Evolutionary conservation across 306 rosid species (phyloP), one percentile per base, ranked within the genome.

Genomic region (Quercus agrifolia): DNA sequence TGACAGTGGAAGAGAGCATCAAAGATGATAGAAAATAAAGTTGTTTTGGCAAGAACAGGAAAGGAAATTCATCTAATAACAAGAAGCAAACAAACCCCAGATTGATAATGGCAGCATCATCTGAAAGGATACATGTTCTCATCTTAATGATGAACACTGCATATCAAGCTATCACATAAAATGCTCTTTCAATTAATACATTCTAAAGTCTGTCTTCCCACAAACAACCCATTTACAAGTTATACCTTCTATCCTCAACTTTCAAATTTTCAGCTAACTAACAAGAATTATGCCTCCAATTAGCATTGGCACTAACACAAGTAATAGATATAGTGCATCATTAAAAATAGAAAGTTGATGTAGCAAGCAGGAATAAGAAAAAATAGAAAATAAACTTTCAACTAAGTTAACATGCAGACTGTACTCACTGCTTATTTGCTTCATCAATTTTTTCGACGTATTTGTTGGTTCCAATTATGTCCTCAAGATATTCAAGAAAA

Each of bases 401-500:
- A 41, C 49, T n/a, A 49, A 35, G 78, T 46, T 64, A 62, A 74
- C 76, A 78, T 12, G 83, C 4, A 78, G 79, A 76, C 41, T 82
- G 71, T 56, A 74, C 98, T 93, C 82, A 95, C 99, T 87, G 90
- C 83, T 93, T 95, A 75, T 35, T 74, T 3, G 99, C 87, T 61
- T 88, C 97, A 4, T 91, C 97, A 74, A 93, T 93, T 83, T 75
- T 90, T 82, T 93, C 97, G 25, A 95, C 98, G 41, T 95, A 95
- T 91, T 90, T 95, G 86, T 89, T 74, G 58, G 99, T 95, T 64
- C 98, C 99, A 15, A 95, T 93, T 77, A 95, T 95, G 77, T 95
- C 99, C 85, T 95, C 99, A 3, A 95, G 90, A 89, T 95, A 95
- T 83, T 95, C 99, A 78, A 95, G 94, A 84, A 95, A 95, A 46